Base-by-base conservation (phyloP, 768 basidiomycete genomes). In the Pholiota molesta region DNA sequence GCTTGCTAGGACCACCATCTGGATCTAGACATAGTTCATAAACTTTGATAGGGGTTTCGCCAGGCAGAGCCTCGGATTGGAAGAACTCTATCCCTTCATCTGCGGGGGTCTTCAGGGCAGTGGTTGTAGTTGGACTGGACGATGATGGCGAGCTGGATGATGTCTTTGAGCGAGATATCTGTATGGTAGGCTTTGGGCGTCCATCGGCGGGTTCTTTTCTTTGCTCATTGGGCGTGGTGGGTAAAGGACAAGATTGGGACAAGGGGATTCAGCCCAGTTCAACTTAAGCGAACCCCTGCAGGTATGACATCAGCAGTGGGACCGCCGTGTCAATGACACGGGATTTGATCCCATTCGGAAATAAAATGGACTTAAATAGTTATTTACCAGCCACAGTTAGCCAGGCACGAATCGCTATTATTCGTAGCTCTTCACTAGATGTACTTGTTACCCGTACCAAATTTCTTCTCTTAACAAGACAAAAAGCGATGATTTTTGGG, bases 51-150 rank as follows among this genome's bases (percentile, higher is more conserved):
- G 89, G 89, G 3, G 76, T 73, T 65, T 91, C 90, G 39, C 83
- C 85, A 16, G 78, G 73, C 8, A 68, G 74, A 53, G 79, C 66
- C 29, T 78, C 73, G 4, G 86, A 83, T 67, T 90, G 82, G 69
- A 97, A 97, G 79, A 93, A 97, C 37, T 90, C 89, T 72, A 95
- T 86, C 26, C 88, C 95, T 72, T 97, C 95, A 72, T 97, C 94
- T 42, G 95, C 95, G 39, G 95, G 95, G 3, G 95, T 97, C 79
- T 86, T 92, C 37, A 92, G 92, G 2, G 57, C 57, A 49, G 35
- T 14, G 29, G 57, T 37, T 17, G 45, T 58, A 7, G 65, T 69
- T 14, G 70, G 54, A 26, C 49, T 53, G 49, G 70, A 59, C 21
- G 67, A 37, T 26, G 69, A 67, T 29, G 71, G 56, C 67, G 57